Percentiles rank a stretch among this genome's conserved stretches.
phyloP scores from a whole-genome alignment of 495 filamentous ascomycete genomes.

The Mytilinidion resinicola region DNA sequence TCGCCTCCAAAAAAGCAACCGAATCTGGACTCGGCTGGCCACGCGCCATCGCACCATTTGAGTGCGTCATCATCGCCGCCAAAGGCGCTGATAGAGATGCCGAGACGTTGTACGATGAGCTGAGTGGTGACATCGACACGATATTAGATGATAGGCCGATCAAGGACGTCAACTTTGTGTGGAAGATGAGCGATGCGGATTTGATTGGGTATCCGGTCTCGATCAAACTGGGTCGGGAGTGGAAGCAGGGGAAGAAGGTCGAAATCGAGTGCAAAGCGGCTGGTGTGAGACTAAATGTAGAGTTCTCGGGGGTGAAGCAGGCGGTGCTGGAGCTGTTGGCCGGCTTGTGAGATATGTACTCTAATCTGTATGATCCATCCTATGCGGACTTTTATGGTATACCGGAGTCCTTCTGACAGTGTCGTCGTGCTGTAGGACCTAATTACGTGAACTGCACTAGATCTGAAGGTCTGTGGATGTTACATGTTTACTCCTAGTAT shows the following conservation, averaged over 20 bases:
- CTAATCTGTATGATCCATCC: no score
- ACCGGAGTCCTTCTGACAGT: no score
- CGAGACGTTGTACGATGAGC: constrained; percentile 51
- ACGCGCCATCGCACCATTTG: constrained; percentile 74
- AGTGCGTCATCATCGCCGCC: constrained; percentile 61
- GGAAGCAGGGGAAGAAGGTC: constrained; percentile 54
- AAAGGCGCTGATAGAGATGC: constrained; percentile 46
- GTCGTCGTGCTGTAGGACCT: no score
- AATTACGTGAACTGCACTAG: no score
- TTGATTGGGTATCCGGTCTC: constrained; percentile 81
- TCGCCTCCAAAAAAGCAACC: constrained; percentile 68
- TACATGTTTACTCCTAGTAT: no score
- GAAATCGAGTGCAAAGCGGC: constrained; percentile 76
- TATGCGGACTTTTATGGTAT: no score
- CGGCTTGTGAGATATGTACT: constrained; percentile 8
- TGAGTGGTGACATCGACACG: constrained; percentile 49
- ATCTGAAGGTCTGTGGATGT: no score
- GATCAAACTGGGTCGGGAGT: constrained; percentile 67
- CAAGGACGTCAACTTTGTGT: constrained; percentile 51
- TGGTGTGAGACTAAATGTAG: constrained; percentile 20
- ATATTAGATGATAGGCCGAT: constrained; percentile 69
- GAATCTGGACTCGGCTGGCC: constrained; percentile 83
- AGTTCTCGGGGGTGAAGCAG: constrained; percentile 33
- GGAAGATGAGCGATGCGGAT: constrained; percentile 86
- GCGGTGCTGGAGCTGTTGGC: constrained; percentile 36